A percentile compares a stretch with the other conserved stretches of the same genome.
These are phyloP conservation scores for Nakataea oryzae DNA, from an alignment of 2,329 filamentous ascomycete species.

Conservation along the genomic window DNA sequence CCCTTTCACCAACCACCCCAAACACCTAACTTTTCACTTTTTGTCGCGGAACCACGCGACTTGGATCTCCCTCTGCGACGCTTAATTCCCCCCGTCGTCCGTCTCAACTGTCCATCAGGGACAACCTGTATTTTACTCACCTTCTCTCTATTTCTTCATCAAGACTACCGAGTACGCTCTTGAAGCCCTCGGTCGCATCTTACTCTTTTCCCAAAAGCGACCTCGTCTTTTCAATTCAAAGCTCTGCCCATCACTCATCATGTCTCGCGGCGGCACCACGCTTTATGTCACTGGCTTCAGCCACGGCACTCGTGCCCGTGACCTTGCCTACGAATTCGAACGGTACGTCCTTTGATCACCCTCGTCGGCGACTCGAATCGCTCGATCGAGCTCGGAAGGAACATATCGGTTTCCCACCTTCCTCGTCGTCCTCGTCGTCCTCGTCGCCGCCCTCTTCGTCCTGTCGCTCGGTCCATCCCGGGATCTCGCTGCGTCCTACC, in stretches of 20 bases:
- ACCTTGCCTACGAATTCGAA: slow-evolving; percentile 99
- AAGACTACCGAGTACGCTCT: not conserved
- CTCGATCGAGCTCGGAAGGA: slow-evolving; percentile 27
- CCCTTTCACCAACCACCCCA: not conserved
- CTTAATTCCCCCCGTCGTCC: not conserved
- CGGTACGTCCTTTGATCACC: slow-evolving; percentile 70
- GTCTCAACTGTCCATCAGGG: not conserved
- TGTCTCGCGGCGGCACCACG: slow-evolving; percentile 90
- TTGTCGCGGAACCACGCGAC: no score
- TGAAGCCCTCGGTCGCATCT: no score
- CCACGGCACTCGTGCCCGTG: slow-evolving; percentile 95
- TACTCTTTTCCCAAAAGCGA: not conserved
- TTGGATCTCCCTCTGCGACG: not conserved
- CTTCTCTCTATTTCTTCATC: not conserved
- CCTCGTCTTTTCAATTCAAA: slow-evolving; percentile 1
- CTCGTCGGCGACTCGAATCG: slow-evolving; percentile 36
- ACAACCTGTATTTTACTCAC: not conserved
- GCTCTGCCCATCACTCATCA: slow-evolving; percentile 26
- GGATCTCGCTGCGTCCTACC: slow-evolving; percentile 5
- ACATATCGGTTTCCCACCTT: slow-evolving; percentile 9
- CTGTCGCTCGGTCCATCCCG: not conserved
- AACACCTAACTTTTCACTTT: not conserved
- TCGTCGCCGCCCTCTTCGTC: slow-evolving; percentile 1
- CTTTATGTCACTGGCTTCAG: slow-evolving; percentile 99
- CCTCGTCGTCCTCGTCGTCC: slow-evolving; percentile 10